Conservation (phyloP, 805 yeast species). For the Komagataella ulmi region DNA sequence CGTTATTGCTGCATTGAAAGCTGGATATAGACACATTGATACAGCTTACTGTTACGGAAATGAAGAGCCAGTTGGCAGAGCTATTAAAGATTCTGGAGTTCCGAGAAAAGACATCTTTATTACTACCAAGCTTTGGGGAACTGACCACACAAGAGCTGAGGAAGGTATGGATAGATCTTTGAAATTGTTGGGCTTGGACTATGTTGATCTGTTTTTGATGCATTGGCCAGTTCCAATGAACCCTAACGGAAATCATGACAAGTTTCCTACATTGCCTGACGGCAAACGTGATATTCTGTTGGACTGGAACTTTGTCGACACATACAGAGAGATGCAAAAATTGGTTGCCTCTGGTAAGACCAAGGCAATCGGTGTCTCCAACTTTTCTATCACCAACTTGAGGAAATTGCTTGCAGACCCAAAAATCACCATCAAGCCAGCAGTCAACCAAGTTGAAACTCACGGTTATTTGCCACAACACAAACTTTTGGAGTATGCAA, state of each 20-base stretch:
- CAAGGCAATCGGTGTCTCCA: slow-evolving; percentile 69
- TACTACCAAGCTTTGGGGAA: slow-evolving; percentile 52
- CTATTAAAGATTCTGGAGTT: slow-evolving; percentile 27
- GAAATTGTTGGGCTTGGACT: slow-evolving; percentile 37
- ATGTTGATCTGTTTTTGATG: slow-evolving; percentile 51
- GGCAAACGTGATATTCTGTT: slow-evolving; percentile 17
- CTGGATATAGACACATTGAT: slow-evolving; percentile 64
- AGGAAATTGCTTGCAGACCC: slow-evolving; percentile 35
- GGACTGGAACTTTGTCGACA: slow-evolving; percentile 32
- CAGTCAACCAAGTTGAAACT: slow-evolving; percentile 61
- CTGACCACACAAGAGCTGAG: slow-evolving; percentile 23
- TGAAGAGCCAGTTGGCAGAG: slow-evolving; percentile 58
- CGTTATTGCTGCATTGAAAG: slow-evolving; percentile 45
- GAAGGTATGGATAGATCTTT: slow-evolving; percentile 38
- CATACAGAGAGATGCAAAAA: slow-evolving; percentile 57
- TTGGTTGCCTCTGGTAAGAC: slow-evolving; percentile 38
- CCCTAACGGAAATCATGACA: slow-evolving; percentile 12
- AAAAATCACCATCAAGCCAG: slow-evolving; percentile 45
- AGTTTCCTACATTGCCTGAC: slow-evolving; percentile 20
- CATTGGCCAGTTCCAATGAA: slow-evolving; percentile 49
- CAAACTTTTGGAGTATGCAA: slow-evolving; percentile 40
- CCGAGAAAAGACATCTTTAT: slow-evolving; percentile 40
- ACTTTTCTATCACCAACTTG: slow-evolving; percentile 46
- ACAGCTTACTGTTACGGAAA: slow-evolving; percentile 61
- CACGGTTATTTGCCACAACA: slow-evolving; percentile 64